Base-by-base conservation (phyloP, 1,284 basidiomycete species). In the Rhizoctonia solani region DNA sequence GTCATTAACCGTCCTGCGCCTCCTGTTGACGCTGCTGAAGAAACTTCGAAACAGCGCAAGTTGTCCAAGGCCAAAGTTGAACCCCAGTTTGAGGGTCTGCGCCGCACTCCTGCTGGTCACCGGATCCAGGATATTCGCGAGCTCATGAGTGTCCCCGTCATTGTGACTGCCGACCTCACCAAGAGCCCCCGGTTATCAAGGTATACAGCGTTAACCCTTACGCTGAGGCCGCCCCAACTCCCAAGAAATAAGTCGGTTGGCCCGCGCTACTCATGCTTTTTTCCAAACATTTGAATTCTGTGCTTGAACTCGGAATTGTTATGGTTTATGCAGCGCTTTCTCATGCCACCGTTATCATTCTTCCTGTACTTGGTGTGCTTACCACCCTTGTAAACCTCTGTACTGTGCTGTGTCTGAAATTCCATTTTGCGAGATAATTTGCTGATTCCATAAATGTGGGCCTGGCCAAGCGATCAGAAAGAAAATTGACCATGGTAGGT, bases 171-270 rank as follows among this genome's bases (percentile, higher is more conserved):
- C 39, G 94, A 97, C 77, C 79, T 96, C 73, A 93, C 91, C 71
- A 95, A 95, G 84, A 93, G 90, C 72, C 94, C 94, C 94, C 94
- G 8, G 93, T 96, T 71, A 89, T 95, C 81, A 93, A 93, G 77
- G 93, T 95, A 66, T 92, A 92, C 81, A 91, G 89, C 73, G 90
- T 92, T 72, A 92, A 92, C 74, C 90, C 90, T 13, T 92, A 90
- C 76, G 87, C 90, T 16, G 50, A 53, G 39, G 61, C 49, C 5
- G 25, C 50, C 50, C 44, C 44, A 5, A 21, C 44, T 21, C 61
- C 23, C 6, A 65, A 65, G 61, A 65, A 65, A 65, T 65, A 65
- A 65, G 61, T 30, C 50, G 46, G 37, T 53, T 54, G 58, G 37
- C 29, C 30, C 25, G 50, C 46, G 39, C 61, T 30, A 44, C 39